These are phyloP conservation scores for Durotheca rogersii DNA, from an alignment of 495 filamentous ascomycete genomes.

Conservation along the genomic window DNA sequence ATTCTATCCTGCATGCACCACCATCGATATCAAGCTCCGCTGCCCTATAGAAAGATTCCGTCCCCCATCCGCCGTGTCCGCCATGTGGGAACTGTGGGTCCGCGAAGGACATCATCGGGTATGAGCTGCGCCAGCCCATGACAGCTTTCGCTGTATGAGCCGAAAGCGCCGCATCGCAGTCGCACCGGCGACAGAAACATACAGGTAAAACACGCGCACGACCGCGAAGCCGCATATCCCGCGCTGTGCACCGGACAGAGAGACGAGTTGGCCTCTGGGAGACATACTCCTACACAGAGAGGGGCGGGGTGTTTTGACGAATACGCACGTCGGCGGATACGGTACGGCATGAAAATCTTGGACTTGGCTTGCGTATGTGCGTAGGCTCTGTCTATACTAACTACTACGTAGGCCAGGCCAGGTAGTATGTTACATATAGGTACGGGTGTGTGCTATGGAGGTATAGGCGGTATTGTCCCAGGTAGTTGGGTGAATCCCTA, in stretches of 20 bases:
- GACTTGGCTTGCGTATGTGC: too few species aligned
- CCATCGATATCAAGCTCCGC: constrained; percentile 1
- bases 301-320: background rate
- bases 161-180: constrained; percentile 27
- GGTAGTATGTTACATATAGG: too few species aligned
- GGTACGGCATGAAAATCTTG: background rate
- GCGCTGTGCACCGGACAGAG: constrained; percentile 5
- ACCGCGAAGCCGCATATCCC: constrained; percentile 19
- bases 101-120: constrained; percentile 13
- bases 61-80: background rate
- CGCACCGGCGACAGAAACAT: constrained; percentile 17
- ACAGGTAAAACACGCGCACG: constrained; percentile 23
- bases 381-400: too few species aligned
- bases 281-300: constrained; percentile 1
- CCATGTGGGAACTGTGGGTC: background rate
- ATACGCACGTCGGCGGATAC: constrained; percentile 16
- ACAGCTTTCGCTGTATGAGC: too few species aligned
- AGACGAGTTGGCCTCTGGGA: constrained; percentile 2
- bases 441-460: too few species aligned
- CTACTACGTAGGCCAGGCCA: too few species aligned
- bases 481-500: too few species aligned
- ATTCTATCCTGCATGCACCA: background rate
- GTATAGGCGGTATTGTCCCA: too few species aligned
- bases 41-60: background rate
- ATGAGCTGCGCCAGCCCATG: too few species aligned